These are phyloP conservation scores for Thyridium curvatum DNA, from an alignment of 2,329 filamentous ascomycete genomes.

Conservation along the genomic window DNA sequence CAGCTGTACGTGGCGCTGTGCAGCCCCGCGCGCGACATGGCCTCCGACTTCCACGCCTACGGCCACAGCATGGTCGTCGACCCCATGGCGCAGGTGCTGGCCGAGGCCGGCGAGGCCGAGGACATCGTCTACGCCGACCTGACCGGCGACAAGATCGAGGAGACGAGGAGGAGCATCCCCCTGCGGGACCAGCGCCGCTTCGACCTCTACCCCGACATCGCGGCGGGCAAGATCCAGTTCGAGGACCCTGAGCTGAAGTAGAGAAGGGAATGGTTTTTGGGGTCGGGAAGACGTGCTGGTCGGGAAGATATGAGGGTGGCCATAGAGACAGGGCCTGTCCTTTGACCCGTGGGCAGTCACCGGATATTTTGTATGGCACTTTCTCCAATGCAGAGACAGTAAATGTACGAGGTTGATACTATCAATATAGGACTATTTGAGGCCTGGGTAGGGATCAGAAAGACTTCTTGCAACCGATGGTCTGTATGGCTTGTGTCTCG, in stretches of 20 bases:
- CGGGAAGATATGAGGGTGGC: no score
- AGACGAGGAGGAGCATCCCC: conserved; percentile 77
- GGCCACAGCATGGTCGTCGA: conserved; percentile 87
- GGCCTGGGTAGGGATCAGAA: no score
- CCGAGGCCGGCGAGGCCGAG: conserved; percentile 73
- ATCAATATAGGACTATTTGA: no score
- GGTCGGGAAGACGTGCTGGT: no score
- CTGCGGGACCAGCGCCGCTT: conserved; percentile 80
- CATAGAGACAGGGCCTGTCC: no score
- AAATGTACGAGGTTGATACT: no score
- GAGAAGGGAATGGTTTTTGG: no score
- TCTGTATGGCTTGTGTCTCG: no score
- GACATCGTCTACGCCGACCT: conserved; percentile 70
- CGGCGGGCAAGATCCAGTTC: conserved; percentile 43
- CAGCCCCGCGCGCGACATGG: conserved; percentile 77
- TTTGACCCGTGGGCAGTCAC: no score
- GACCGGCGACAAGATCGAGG: conserved; percentile 60
- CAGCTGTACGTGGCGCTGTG: conserved; percentile 92
- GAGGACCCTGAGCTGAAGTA: conserved; percentile 13
- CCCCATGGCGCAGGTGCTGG: conserved; percentile 77
- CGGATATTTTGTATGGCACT: no score
- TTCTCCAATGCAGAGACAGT: no score
- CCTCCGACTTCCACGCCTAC: conserved; percentile 78
- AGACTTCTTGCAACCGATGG: no score
- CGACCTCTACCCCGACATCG: conserved; percentile 92